These are phyloP conservation scores for Coemansia sp. DNA, from an alignment of 371 early-diverging fungal species.

Conservation along the genomic window DNA sequence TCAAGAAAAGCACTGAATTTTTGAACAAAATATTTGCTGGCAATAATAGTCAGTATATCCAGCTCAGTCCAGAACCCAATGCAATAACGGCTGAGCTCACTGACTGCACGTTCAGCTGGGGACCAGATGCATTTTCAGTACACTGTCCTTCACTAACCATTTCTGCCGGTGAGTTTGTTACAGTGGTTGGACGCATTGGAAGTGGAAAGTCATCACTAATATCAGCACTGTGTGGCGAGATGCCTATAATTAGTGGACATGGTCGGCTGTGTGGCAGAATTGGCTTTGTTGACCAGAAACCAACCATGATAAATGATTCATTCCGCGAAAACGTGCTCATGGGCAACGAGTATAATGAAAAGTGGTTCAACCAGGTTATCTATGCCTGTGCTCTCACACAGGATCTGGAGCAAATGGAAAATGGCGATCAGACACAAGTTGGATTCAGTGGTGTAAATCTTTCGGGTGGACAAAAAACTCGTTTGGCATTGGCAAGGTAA, in stretches of 20 bases:
- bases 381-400: background rate
- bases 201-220: constrained; percentile 9
- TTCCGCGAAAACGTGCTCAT: background rate
- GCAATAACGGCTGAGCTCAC: constrained; percentile 9
- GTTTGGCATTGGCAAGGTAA: constrained; percentile 2
- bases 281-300: background rate
- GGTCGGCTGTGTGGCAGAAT: background rate
- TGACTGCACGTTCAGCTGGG: constrained; percentile 26
- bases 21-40: constrained; percentile 7
- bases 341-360: background rate
- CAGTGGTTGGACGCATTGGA: background rate
- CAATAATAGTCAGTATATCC: background rate
- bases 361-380: background rate
- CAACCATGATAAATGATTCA: background rate
- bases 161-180: constrained; percentile 3
- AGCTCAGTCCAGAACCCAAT: background rate
- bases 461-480: background rate
- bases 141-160: constrained; percentile 7
- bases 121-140: constrained; percentile 9
- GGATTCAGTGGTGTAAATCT: background rate
- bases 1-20: constrained; percentile 5
- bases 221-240: background rate
- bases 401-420: background rate
- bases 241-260: background rate
- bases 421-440: background rate